These are phyloP conservation scores for Urochloa ruziziensis DNA, from an alignment of 176 grass and related monocot species.

Conservation along the genomic window DNA sequence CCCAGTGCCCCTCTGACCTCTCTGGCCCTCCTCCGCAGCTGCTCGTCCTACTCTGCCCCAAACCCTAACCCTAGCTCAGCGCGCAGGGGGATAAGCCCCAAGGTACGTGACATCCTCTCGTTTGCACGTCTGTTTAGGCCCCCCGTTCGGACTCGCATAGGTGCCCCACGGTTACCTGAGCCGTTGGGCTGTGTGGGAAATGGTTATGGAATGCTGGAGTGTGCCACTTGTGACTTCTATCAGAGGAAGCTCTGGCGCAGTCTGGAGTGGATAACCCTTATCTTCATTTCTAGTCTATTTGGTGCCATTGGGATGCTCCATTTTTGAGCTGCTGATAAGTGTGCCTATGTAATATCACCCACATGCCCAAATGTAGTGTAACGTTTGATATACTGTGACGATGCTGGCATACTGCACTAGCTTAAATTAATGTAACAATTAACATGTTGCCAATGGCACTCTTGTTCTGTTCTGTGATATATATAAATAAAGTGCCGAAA, in stretches of 20 bases:
- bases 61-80: conserved; percentile 67
- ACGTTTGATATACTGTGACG: not conserved
- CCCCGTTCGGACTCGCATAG: not conserved
- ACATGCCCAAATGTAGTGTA: not conserved
- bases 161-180: not conserved
- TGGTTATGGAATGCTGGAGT: not conserved
- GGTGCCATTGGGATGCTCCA: not conserved
- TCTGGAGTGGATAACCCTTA: not conserved
- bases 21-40: not conserved
- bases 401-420: not conserved
- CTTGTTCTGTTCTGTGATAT: no score
- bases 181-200: not conserved
- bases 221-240: not conserved
- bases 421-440: not conserved
- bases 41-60: not conserved
- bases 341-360: not conserved
- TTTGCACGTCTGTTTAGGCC: not conserved
- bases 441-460: not conserved
- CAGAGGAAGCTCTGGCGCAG: not conserved
- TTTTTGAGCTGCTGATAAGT: not conserved
- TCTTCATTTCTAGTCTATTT: not conserved
- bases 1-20: not conserved
- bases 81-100: not conserved
- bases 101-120: conserved; percentile 23
- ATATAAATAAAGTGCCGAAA: not conserved